Evolutionary conservation across 495 filamentous ascomycete genomes (phyloP), one percentile per base, ranked within the genome.

Genomic region (Penicillium arizonense): DNA sequence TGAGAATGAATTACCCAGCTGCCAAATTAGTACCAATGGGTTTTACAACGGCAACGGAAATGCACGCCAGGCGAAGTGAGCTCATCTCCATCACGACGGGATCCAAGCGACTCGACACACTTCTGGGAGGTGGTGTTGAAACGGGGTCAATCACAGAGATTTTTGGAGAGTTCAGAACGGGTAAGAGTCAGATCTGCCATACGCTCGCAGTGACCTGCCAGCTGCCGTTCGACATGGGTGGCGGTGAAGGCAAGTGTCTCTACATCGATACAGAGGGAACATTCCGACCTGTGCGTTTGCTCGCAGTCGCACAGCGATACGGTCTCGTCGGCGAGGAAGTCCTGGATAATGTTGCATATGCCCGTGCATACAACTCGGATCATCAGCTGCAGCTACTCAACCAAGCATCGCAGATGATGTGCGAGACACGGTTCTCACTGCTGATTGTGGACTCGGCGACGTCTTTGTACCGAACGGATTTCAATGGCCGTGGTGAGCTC

Each of bases 211-310:
- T 98, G 10, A 98, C 95, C 23, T 98, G 94, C 56, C 94, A 98
- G 63, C 65, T 98, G 33, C 94, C 94, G 3, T 97, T 97, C 63
- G 94, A 98, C 63, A 97, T 97, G 95, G 94, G 94, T 47, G 94
- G 94, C 36, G 94, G 95, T 7, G 94, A 98, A 71, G 94, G 94
- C 12, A 98, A 98, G 66, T 97, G 95, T 65, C 78, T 97, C n/a
- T 98, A 97, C 66, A 97, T 98, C 59, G 94, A 98, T 61, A 97
- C 94, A 0, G 94, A 98, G 70, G 94, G 95, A 47, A 98, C 94
- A 6, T 98, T 98, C 64, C 83, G 93, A 46, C 94, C 94, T 0
- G 91, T 98, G 21, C 88, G 94, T 20, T 75, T 94, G 2, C 82
- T 98, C 4, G 83, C 91, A 12, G 94, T 98, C 10, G 95, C 94